phyloP scores from a whole-genome alignment of 2,329 filamentous ascomycete species.

The Epicoccum sorghinum region DNA sequence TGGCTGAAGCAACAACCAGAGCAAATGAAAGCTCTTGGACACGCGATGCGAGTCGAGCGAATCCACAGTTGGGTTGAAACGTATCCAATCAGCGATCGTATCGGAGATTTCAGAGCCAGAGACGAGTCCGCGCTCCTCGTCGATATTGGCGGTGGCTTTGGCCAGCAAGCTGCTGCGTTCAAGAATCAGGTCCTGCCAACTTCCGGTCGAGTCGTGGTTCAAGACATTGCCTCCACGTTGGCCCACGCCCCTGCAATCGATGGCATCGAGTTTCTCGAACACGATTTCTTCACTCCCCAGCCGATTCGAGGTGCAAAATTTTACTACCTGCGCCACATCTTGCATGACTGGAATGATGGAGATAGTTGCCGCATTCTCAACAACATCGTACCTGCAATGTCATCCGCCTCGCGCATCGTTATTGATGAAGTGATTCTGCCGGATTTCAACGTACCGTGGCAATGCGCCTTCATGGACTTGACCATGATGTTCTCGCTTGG shows the following conservation, averaged over 20 bases:
- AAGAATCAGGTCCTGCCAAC: slow-evolving; percentile 24
- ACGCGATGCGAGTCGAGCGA: slow-evolving; percentile 36
- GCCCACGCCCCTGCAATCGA: slow-evolving; percentile 17
- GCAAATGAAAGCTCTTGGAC: slow-evolving; percentile 36
- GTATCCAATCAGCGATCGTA: slow-evolving; percentile 26
- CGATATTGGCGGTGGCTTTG: slow-evolving; percentile 43
- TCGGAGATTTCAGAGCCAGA: slow-evolving; percentile 21
- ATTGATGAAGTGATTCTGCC: slow-evolving; percentile 43
- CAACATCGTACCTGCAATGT: slow-evolving; percentile 34
- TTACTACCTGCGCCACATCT: slow-evolving; percentile 41
- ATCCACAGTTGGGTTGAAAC: slow-evolving; percentile 26
- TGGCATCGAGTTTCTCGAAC: slow-evolving; percentile 35
- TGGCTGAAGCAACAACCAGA: slow-evolving; percentile 34
- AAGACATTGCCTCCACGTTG: slow-evolving; percentile 36
- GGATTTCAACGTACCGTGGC: slow-evolving; percentile 37
- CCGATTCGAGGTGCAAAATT: slow-evolving; percentile 37
- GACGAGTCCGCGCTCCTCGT: slow-evolving; percentile 32
- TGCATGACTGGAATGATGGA: slow-evolving; percentile 44
- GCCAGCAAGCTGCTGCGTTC: slow-evolving; percentile 33
- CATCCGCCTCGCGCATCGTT: slow-evolving; percentile 34
- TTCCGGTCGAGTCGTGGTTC: slow-evolving; percentile 34
- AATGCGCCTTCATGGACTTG: slow-evolving; percentile 37
- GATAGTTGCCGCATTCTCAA: slow-evolving; percentile 36
- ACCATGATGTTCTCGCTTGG: slow-evolving; percentile 34
- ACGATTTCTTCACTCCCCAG: slow-evolving; percentile 44